phyloP scores from a whole-genome alignment of 1,284 basidiomycete species.

The Cryptococcus sp. region DNA sequence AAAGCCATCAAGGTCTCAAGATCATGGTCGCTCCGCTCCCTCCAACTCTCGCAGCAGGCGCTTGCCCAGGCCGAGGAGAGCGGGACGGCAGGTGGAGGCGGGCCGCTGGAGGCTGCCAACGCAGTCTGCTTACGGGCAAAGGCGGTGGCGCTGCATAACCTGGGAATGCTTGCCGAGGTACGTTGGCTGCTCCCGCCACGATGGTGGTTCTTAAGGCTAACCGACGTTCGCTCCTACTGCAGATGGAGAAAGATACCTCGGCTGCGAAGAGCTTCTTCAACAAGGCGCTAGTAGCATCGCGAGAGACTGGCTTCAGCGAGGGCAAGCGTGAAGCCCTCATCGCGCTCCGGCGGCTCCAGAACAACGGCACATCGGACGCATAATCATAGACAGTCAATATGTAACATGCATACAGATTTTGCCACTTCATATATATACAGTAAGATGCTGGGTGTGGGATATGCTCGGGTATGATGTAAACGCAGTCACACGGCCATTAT shows the following conservation, averaged over 20 bases:
- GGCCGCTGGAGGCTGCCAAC: conserved; percentile 19
- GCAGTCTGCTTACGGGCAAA: conserved; percentile 37
- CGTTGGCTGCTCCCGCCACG: conserved; percentile 6
- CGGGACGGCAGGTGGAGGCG: conserved; percentile 14
- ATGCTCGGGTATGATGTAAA: background rate
- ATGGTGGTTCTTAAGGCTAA: background rate
- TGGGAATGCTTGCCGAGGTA: conserved; percentile 49
- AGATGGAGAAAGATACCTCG: conserved; percentile 39
- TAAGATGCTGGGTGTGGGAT: background rate
- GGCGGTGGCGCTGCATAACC: conserved; percentile 42
- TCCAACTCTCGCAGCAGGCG: conserved; percentile 40
- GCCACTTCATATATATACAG: background rate
- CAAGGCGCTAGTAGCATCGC: conserved; percentile 28
- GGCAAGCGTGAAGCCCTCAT: conserved; percentile 42
- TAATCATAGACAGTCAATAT: background rate
- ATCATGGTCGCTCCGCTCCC: conserved; percentile 45
- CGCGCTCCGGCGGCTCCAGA: conserved; percentile 26
- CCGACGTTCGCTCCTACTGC: background rate
- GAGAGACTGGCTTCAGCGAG: conserved; percentile 38
- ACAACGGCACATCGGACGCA: background rate
- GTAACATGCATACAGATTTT: background rate
- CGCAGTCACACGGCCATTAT: background rate
- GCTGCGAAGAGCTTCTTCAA: conserved; percentile 34
- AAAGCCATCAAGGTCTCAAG: conserved; percentile 37
- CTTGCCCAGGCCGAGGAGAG: conserved; percentile 18